These are phyloP conservation scores for Graphium sp. DNA, from an alignment of 2,329 filamentous ascomycete species.

Conservation along the genomic window DNA sequence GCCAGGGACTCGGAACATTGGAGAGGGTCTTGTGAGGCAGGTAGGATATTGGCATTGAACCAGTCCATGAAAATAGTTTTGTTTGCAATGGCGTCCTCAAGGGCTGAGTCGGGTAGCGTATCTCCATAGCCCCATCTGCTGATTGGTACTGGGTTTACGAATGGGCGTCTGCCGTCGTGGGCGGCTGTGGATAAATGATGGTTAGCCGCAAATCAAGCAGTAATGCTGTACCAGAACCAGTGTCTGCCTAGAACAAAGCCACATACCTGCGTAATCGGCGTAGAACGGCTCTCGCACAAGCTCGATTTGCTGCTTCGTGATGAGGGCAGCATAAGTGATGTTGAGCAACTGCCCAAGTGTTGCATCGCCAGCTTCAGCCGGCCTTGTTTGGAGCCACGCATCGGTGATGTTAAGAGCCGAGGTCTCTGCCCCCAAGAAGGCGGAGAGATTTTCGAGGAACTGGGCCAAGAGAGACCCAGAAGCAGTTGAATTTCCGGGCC, in stretches of 20 bases:
- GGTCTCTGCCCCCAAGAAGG: slow-evolving; percentile 10
- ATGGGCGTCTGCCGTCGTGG: slow-evolving; percentile 16
- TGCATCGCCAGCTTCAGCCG: slow-evolving; percentile 6
- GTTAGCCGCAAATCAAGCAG: background rate
- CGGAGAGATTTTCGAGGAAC: slow-evolving; percentile 12
- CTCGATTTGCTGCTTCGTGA: slow-evolving; percentile 17
- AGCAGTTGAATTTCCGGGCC: slow-evolving; percentile 8
- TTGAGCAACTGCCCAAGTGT: slow-evolving; percentile 12
- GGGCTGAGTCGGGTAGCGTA: slow-evolving; percentile 9
- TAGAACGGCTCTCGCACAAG: slow-evolving; percentile 21
- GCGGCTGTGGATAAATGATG: slow-evolving; percentile 9
- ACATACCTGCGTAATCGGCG: slow-evolving; percentile 17
- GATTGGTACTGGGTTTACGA: slow-evolving; percentile 17
- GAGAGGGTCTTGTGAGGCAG: slow-evolving; percentile 23
- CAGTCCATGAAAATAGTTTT: slow-evolving; percentile 29
- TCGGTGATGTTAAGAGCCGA: slow-evolving; percentile 8
- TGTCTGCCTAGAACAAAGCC: too few relatives aligned
- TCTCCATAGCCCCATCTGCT: slow-evolving; percentile 18
- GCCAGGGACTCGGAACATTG: slow-evolving; percentile 29
- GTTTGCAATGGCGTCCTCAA: slow-evolving; percentile 24
- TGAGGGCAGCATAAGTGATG: slow-evolving; percentile 17
- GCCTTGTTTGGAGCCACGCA: slow-evolving; percentile 11
- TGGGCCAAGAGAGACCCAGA: slow-evolving; percentile 9
- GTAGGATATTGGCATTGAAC: slow-evolving; percentile 26
- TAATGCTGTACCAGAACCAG: background rate